Conservation (phyloP, 805 yeast species). For the Suhomyces kilbournensis region DNA sequence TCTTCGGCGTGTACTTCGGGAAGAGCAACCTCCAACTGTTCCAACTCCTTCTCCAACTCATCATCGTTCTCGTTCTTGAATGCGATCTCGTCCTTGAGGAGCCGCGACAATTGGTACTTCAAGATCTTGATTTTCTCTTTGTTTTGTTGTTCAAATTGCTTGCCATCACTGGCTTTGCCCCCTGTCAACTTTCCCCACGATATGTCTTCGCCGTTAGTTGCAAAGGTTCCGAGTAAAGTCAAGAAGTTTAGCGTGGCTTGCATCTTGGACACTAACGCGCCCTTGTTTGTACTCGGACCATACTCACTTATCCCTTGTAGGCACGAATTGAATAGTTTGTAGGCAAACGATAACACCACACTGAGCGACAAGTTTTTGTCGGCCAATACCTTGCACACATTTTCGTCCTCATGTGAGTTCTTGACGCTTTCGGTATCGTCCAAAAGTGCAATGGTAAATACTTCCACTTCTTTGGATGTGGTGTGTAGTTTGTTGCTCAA, state of each 20-base stretch:
- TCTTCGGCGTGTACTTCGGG: neutral
- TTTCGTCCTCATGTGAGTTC: conserved; percentile 37
- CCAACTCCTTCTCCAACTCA: conserved; percentile 23
- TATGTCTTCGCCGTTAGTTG: conserved; percentile 20
- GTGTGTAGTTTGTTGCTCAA: conserved; percentile 59
- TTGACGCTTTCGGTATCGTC: conserved; percentile 68
- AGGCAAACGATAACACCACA: conserved; percentile 30
- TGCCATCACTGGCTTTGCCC: conserved; percentile 25
- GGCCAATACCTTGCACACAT: conserved; percentile 47
- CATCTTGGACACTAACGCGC: conserved; percentile 28
- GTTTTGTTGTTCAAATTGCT: conserved; percentile 24
- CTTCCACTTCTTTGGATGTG: conserved; percentile 51
- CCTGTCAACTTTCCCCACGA: conserved; percentile 35
- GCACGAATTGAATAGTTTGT: conserved; percentile 34
- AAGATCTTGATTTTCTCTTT: conserved; percentile 33
- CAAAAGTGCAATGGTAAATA: conserved; percentile 57
- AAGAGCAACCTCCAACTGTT: conserved; percentile 3
- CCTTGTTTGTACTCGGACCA: conserved; percentile 22
- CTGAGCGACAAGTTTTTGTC: conserved; percentile 44
- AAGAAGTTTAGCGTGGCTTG: conserved; percentile 37
- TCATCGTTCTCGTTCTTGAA: conserved; percentile 20
- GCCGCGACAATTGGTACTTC: conserved; percentile 37
- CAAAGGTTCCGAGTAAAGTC: conserved; percentile 25
- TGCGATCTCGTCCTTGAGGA: conserved; percentile 36
- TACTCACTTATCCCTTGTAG: conserved; percentile 23